A percentile compares a stretch with the other conserved stretches of the same genome.
Conservation (phyloP, 257 asterid genomes). For the Solanum arcanum region DNA sequence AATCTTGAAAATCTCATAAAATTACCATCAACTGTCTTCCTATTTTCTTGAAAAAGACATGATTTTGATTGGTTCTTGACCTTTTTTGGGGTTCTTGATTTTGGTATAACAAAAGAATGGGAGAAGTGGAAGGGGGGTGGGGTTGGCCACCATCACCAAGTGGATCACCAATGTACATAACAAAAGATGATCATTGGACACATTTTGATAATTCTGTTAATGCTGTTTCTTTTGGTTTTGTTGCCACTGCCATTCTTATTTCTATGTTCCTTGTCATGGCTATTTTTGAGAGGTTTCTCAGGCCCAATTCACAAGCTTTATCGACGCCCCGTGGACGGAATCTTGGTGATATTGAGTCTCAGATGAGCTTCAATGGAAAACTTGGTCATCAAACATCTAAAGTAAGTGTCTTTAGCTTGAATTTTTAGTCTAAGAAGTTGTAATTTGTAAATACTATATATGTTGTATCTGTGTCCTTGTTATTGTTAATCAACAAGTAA, state of each 20-base stretch:
- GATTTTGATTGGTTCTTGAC: background rate
- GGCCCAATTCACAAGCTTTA: constrained; percentile 41
- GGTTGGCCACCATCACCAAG: constrained; percentile 49
- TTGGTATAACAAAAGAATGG: constrained; percentile 20
- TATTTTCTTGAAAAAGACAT: background rate
- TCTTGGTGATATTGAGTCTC: constrained; percentile 47
- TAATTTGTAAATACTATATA: background rate
- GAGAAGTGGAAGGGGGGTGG: constrained; percentile 43
- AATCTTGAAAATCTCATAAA: background rate
- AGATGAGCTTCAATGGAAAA: constrained; percentile 32
- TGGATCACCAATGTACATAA: constrained; percentile 43
- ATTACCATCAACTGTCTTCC: background rate
- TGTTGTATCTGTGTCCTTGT: background rate
- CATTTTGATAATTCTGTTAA: constrained; percentile 84
- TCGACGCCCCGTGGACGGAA: constrained; percentile 29
- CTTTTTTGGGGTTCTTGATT: background rate
- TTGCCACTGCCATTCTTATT: constrained; percentile 86
- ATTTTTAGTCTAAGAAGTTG: background rate
- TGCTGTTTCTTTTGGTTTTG: constrained; percentile 89
- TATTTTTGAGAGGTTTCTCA: constrained; percentile 66
- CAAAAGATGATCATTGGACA: constrained; percentile 70
- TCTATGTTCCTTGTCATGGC: constrained; percentile 96
- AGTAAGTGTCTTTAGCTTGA: constrained; percentile 29
- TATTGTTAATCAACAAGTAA: background rate
- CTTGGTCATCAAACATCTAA: constrained; percentile 51